A percentile compares a stretch with the other conserved stretches of the same genome.
These are phyloP conservation scores for Bullera alba DNA, from an alignment of 768 basidiomycete species.

Conservation along the genomic window DNA sequence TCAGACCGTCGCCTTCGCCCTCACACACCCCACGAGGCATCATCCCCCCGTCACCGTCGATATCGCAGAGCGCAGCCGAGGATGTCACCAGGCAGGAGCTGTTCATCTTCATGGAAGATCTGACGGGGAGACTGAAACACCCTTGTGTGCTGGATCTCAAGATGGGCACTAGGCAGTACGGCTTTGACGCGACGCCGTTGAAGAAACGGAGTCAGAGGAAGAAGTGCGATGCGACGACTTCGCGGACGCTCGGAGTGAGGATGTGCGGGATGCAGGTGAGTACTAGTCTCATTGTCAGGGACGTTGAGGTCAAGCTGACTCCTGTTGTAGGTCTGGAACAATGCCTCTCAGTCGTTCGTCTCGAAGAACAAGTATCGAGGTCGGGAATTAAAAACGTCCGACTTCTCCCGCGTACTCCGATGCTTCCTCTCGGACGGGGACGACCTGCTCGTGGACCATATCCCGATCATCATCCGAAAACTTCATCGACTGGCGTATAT, in stretches of 20 bases:
- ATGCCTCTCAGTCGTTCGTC: slow-evolving; percentile 68
- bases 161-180: slow-evolving; percentile 99
- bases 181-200: slow-evolving; percentile 78
- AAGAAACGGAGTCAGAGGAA: slow-evolving; percentile 99
- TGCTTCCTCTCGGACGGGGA: slow-evolving; percentile 82
- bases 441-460: slow-evolving; percentile 77
- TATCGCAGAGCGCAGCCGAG: slow-evolving; percentile 23
- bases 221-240: slow-evolving; percentile 95
- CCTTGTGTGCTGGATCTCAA: slow-evolving; percentile 97
- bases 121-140: slow-evolving; percentile 81
- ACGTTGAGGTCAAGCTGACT: not conserved
- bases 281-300: not conserved
- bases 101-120: slow-evolving; percentile 98
- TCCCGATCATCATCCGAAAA: slow-evolving; percentile 82
- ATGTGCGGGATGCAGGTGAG: slow-evolving; percentile 98
- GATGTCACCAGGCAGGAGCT: slow-evolving; percentile 78
- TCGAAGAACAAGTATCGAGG: slow-evolving; percentile 97
- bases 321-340: slow-evolving; percentile 76
- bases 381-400: slow-evolving; percentile 75
- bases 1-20: not conserved
- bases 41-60: slow-evolving; percentile 5
- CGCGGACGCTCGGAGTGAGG: slow-evolving; percentile 77
- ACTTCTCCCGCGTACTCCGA: slow-evolving; percentile 72
- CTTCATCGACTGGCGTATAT: slow-evolving; percentile 89
- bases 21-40: not conserved